These are phyloP conservation scores for Meyerozyma smithsonii DNA, from an alignment of 1,139 yeast genomes.

Conservation along the genomic window DNA sequence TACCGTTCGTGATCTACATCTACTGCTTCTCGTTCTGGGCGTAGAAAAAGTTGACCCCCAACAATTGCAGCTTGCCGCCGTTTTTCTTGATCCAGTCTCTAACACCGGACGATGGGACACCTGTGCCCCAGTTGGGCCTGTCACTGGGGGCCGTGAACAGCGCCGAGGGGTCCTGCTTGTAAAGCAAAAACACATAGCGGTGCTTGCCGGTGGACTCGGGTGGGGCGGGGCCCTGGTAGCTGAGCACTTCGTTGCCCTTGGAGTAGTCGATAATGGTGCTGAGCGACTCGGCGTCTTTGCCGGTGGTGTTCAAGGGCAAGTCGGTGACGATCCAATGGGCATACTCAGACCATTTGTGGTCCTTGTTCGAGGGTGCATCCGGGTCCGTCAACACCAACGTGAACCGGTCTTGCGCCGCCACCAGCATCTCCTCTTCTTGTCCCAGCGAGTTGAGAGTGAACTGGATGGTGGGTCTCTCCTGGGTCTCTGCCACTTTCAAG, in stretches of 20 bases:
- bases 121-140: constrained; percentile 85
- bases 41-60: constrained; percentile 75
- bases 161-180: constrained; percentile 50
- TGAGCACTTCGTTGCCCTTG: constrained; percentile 27
- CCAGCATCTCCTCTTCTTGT: constrained; percentile 29
- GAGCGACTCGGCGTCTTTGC: constrained; percentile 24
- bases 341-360: constrained; percentile 84
- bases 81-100: constrained; percentile 64
- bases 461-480: constrained; percentile 57
- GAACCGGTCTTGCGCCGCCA: constrained; percentile 50
- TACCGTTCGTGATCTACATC: constrained; percentile 12
- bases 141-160: constrained; percentile 44
- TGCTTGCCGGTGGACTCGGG: constrained; percentile 80
- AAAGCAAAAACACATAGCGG: constrained; percentile 72
- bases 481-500: constrained; percentile 61
- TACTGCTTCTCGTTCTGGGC: constrained; percentile 52
- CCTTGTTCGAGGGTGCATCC: constrained; percentile 83
- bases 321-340: constrained; percentile 74
- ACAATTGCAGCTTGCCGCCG: constrained; percentile 55
- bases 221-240: constrained; percentile 79
- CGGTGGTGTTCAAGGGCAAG: constrained; percentile 42
- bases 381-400: constrained; percentile 85
- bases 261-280: constrained; percentile 34
- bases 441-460: constrained; percentile 54
- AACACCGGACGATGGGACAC: constrained; percentile 69